Evolutionary conservation across 768 basidiomycete species (phyloP), one percentile per base, ranked within the genome.

Genomic region (Pleurotus salmoneostramineus): DNA sequence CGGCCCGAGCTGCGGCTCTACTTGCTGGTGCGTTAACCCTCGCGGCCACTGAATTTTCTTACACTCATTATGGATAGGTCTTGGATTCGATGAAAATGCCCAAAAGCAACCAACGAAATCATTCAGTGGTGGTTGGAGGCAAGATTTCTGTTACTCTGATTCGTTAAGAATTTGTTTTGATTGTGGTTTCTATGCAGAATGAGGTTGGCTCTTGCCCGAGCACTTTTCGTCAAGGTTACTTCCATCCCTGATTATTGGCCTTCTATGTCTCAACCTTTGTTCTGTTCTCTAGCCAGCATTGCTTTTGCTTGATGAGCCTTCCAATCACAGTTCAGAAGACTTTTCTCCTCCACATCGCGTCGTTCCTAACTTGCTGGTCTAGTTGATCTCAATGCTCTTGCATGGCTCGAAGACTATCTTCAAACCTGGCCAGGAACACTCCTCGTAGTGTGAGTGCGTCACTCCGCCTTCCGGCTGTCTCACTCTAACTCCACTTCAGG

Each of bases 101-200:
- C 97, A 98, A 70, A 79, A 83, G 58, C 81, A 83, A 62, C 87
- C 85, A 46, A 96, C 94, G 10, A 89, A 72, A 68, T 87, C 89
- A 11, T 97, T 96, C 78, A 93, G 90, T 73, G 94, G 93, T 76
- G 97, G 97, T 75, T 99, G 97, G 97, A 77, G 88, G 89, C 87
- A 59, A 67, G 78, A 61, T 27, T 27, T 27, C 21, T 27, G 21
- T 27, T 27, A 27, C 21, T 27, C 21, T 27, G 21, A 27, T 27
- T 27, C 21, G 21, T 27, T 3, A 27, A 27, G 21, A 27, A 27
- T 27, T 1, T 1, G 21, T 27, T 27, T 27, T 27, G 21, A 27
- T 27, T 3, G 21, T 27, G 21, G 21, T 27, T 3, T 27, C 21
- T 27, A 27, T 27, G 21, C 56, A 91, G 96, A 60, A 98, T 99